A percentile compares a stretch with the other conserved stretches of the same genome.
phyloP scores from a whole-genome alignment of 108 stramenopile genomes.

The Conticribra weissflogii region DNA sequence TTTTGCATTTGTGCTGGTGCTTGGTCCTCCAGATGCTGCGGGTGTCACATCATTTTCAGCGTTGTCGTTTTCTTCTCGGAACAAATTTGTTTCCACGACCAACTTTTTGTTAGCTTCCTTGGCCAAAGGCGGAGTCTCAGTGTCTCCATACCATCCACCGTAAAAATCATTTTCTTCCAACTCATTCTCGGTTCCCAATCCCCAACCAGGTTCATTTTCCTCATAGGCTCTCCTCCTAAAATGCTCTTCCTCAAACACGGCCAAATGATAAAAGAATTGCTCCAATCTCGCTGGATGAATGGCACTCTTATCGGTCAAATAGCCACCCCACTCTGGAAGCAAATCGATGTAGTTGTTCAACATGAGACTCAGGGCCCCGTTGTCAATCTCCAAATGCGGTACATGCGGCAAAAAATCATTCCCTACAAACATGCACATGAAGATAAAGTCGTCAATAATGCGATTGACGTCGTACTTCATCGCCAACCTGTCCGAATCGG shows the following conservation, averaged over 20 bases:
- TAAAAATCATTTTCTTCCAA: slow-evolving; percentile 77
- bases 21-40: slow-evolving; percentile 26
- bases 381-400: slow-evolving; percentile 94
- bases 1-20: slow-evolving; percentile 36
- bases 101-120: slow-evolving; percentile 68
- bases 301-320: slow-evolving; percentile 88
- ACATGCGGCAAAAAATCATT: slow-evolving; percentile 97
- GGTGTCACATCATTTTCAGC: slow-evolving; percentile 2
- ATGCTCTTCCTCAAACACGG: slow-evolving; percentile 92
- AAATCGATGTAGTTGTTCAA: slow-evolving; percentile 90
- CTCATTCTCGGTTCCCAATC: slow-evolving; percentile 73
- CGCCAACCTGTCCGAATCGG: slow-evolving; percentile 50
- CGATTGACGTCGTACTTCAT: slow-evolving; percentile 81
- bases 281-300: slow-evolving; percentile 92
- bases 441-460: slow-evolving; percentile 97
- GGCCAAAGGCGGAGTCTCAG: slow-evolving; percentile 68
- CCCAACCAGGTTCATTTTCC: slow-evolving; percentile 92
- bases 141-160: slow-evolving; percentile 68
- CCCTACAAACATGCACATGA: slow-evolving; percentile 98
- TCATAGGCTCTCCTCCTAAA: slow-evolving; percentile 89
- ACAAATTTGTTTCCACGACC: slow-evolving; percentile 31
- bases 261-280: slow-evolving; percentile 89
- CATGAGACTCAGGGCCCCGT: slow-evolving; percentile 94
- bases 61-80: slow-evolving; percentile 3
- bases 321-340: slow-evolving; percentile 90